phyloP scores from a whole-genome alignment of 1,284 basidiomycete genomes.

The Wallemia hederae region DNA sequence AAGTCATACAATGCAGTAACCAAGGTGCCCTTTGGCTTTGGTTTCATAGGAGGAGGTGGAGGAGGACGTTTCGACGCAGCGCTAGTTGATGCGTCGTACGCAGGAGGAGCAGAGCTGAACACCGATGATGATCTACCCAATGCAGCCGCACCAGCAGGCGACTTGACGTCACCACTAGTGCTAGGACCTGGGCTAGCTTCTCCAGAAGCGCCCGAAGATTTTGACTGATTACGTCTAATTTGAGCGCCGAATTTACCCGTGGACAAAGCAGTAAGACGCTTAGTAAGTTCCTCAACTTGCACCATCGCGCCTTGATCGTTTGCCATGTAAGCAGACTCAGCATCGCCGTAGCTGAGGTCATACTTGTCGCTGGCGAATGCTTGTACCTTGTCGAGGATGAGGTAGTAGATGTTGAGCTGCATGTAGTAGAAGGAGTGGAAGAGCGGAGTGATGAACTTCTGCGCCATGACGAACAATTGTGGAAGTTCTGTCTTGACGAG shows the following conservation, averaged over 20 bases:
- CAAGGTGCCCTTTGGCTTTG: slow-evolving; percentile 32
- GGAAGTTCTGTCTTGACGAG: slow-evolving; percentile 78
- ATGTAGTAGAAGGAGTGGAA: slow-evolving; percentile 99
- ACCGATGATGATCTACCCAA: slow-evolving; percentile 9
- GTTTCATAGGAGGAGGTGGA: slow-evolving; percentile 48
- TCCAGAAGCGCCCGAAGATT: neutral
- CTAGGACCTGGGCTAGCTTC: neutral
- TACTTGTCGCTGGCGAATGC: slow-evolving; percentile 60
- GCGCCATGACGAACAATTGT: slow-evolving; percentile 57
- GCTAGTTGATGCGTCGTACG: slow-evolving; percentile 14
- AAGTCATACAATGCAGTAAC: slow-evolving; percentile 92
- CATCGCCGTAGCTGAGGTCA: slow-evolving; percentile 39
- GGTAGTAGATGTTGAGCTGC: slow-evolving; percentile 91
- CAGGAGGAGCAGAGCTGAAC: slow-evolving; percentile 11
- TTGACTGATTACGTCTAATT: neutral
- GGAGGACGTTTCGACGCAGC: slow-evolving; percentile 52
- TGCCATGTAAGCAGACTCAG: slow-evolving; percentile 45
- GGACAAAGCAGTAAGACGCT: neutral
- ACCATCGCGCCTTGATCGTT: slow-evolving; percentile 51
- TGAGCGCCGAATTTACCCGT: neutral
- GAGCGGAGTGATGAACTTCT: slow-evolving; percentile 75
- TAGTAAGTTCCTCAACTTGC: slow-evolving; percentile 38
- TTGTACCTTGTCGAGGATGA: slow-evolving; percentile 74
- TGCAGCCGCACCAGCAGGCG: neutral
- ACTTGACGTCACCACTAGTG: neutral